Percentiles rank a stretch among this genome's conserved stretches.
These are phyloP conservation scores for Penicillium sclerotiorum DNA, from an alignment of 2,329 filamentous ascomycete species.

Conservation along the genomic window DNA sequence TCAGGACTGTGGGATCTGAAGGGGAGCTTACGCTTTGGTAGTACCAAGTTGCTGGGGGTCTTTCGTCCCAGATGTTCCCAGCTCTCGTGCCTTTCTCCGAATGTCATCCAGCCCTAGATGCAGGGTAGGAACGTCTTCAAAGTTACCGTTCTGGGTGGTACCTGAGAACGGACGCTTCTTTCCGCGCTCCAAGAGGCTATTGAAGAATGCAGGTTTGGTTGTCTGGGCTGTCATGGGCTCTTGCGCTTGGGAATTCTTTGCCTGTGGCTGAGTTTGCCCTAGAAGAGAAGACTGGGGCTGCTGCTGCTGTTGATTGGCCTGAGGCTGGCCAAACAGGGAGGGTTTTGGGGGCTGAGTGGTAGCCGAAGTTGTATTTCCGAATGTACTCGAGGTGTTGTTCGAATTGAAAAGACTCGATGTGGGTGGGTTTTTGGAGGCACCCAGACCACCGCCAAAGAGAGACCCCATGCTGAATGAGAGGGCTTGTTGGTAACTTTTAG, in stretches of 20 bases:
- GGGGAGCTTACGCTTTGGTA: constrained; percentile 56
- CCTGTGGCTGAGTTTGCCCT: constrained; percentile 31
- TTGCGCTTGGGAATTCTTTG: constrained; percentile 24
- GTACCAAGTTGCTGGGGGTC: constrained; percentile 44
- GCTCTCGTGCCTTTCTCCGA: constrained; percentile 70
- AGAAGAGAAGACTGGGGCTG: constrained; percentile 25
- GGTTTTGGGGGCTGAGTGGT: constrained; percentile 10
- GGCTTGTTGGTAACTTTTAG: no score
- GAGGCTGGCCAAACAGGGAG: constrained; percentile 23
- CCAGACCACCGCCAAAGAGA: constrained; percentile 34
- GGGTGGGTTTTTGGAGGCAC: constrained; percentile 25
- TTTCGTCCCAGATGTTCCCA: constrained; percentile 67
- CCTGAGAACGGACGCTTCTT: constrained; percentile 70
- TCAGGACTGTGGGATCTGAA: neutral
- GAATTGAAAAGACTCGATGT: constrained; percentile 30
- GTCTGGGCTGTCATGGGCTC: constrained; percentile 31
- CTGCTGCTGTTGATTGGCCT: constrained; percentile 11
- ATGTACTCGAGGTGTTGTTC: constrained; percentile 30
- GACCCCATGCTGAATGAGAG: constrained; percentile 25
- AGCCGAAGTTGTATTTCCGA: constrained; percentile 24
- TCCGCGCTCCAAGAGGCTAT: constrained; percentile 64
- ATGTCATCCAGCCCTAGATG: constrained; percentile 93
- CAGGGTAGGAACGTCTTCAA: constrained; percentile 82
- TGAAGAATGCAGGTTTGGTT: constrained; percentile 63
- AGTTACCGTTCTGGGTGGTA: constrained; percentile 55